Percentiles rank a stretch among this genome's conserved stretches.
Conservation (phyloP, 2,329 filamentous ascomycete genomes). For the Sphaerulina populicola region DNA sequence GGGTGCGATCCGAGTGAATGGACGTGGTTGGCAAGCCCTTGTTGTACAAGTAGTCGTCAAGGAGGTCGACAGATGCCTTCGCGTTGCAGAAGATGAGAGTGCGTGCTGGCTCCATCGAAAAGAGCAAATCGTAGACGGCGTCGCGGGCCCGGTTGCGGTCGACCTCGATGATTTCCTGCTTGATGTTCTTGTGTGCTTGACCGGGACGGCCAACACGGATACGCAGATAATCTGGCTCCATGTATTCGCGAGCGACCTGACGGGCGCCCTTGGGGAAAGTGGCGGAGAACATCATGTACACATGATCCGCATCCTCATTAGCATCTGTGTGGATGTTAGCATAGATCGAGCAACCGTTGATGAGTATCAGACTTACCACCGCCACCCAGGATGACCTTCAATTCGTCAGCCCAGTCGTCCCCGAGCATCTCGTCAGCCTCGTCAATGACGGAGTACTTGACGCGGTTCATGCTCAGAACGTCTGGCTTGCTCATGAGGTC, state of each 20-base stretch:
- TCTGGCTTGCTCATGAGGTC: constrained; percentile 71
- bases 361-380: constrained; percentile 54
- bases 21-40: constrained; percentile 68
- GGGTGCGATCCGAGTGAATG: constrained; percentile 79
- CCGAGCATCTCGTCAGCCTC: constrained; percentile 89
- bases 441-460: constrained; percentile 77
- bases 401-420: constrained; percentile 66
- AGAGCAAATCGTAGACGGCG: constrained; percentile 63
- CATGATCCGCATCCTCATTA: constrained; percentile 65
- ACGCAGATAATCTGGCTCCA: constrained; percentile 65
- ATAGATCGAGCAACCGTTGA: not conserved
- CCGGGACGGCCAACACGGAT: constrained; percentile 83
- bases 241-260: constrained; percentile 65
- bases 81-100: constrained; percentile 87
- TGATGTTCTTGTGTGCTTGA: constrained; percentile 67
- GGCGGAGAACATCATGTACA: constrained; percentile 80
- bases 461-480: constrained; percentile 61
- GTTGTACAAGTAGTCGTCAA: constrained; percentile 86
- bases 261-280: constrained; percentile 81
- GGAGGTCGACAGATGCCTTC: constrained; percentile 66
- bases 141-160: constrained; percentile 60
- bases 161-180: constrained; percentile 62
- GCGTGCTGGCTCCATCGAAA: constrained; percentile 60
- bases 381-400: constrained; percentile 68
- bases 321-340: constrained; percentile 44